A percentile compares a stretch with the other conserved stretches of the same genome.
phyloP scores from a whole-genome alignment of 2,329 filamentous ascomycete species.

The Trichocomaceae sp. region DNA sequence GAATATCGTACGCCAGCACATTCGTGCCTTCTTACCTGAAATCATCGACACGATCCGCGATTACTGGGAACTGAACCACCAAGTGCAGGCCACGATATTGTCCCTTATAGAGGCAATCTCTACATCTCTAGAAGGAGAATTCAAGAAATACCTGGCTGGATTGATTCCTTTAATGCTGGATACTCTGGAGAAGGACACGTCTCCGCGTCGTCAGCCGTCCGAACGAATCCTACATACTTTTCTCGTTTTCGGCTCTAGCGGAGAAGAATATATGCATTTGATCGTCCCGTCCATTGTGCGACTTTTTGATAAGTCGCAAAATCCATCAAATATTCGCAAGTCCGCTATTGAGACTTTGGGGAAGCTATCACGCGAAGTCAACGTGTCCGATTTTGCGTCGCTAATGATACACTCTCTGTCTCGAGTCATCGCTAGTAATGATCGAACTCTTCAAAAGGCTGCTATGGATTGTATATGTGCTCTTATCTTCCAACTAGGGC shows the following conservation, averaged over 20 bases:
- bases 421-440: slow-evolving; percentile 67
- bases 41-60: slow-evolving; percentile 83
- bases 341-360: slow-evolving; percentile 91
- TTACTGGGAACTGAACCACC: slow-evolving; percentile 76
- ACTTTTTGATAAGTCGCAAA: slow-evolving; percentile 83
- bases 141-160: slow-evolving; percentile 89
- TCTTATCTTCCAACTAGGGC: slow-evolving; percentile 89
- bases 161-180: slow-evolving; percentile 90
- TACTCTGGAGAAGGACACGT: slow-evolving; percentile 78
- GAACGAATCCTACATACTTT: slow-evolving; percentile 92
- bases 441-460: slow-evolving; percentile 66
- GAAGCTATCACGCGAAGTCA: slow-evolving; percentile 90
- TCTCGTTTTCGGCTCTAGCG: slow-evolving; percentile 88
- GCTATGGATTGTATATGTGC: slow-evolving; percentile 93
- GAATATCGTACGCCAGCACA: slow-evolving; percentile 92
- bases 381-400: slow-evolving; percentile 92
- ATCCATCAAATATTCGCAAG: slow-evolving; percentile 72
- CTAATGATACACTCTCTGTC: slow-evolving; percentile 93
- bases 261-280: slow-evolving; percentile 98
- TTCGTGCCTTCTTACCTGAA: slow-evolving; percentile 78
- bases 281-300: slow-evolving; percentile 94
- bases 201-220: slow-evolving; percentile 68
- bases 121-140: slow-evolving; percentile 89
- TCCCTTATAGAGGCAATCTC: slow-evolving; percentile 90
- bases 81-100: slow-evolving; percentile 84